Evolutionary conservation across 305 asterid species (phyloP).

Genomic region (Rubia tinctorum): DNA sequence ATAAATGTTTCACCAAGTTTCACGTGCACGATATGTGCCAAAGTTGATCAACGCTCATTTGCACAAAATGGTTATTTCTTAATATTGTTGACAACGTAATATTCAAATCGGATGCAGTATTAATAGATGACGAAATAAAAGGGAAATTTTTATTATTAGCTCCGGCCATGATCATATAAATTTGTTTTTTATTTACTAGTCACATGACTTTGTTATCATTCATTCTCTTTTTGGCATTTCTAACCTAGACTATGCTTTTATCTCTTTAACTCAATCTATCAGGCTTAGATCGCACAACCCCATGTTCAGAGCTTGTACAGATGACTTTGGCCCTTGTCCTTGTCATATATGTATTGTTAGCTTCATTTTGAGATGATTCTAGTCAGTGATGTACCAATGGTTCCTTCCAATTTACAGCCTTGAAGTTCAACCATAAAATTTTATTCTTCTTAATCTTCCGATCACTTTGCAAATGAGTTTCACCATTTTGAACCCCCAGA

Average conservation of each 20-base stretch:
- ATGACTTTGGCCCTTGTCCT: conserved; percentile 36
- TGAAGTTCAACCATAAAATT: conserved; percentile 18
- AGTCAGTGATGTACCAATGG: conserved; percentile 49
- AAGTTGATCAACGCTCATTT: too few relatives aligned
- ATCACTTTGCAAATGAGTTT: not conserved
- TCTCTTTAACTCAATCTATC: not conserved
- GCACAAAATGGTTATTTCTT: not conserved
- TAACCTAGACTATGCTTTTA: not conserved
- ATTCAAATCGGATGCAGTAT: not conserved
- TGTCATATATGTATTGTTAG: conserved; percentile 41
- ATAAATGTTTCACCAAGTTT: too few relatives aligned
- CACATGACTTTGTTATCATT: not conserved
- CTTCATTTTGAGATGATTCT: conserved; percentile 60
- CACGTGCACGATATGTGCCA: too few relatives aligned
- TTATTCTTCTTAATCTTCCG: conserved; percentile 33
- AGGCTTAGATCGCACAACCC: not conserved
- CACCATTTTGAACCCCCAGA: too few relatives aligned
- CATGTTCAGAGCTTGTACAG: not conserved
- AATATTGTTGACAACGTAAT: not conserved
- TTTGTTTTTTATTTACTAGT: not conserved
- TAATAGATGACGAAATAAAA: not conserved
- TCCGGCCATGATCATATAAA: too few relatives aligned
- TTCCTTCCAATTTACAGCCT: conserved; percentile 32
- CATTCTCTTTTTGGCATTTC: not conserved
- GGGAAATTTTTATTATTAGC: too few relatives aligned